These are phyloP conservation scores for Xylariomycetidae sp. DNA, from an alignment of 2,329 filamentous ascomycete genomes.

Conservation along the genomic window DNA sequence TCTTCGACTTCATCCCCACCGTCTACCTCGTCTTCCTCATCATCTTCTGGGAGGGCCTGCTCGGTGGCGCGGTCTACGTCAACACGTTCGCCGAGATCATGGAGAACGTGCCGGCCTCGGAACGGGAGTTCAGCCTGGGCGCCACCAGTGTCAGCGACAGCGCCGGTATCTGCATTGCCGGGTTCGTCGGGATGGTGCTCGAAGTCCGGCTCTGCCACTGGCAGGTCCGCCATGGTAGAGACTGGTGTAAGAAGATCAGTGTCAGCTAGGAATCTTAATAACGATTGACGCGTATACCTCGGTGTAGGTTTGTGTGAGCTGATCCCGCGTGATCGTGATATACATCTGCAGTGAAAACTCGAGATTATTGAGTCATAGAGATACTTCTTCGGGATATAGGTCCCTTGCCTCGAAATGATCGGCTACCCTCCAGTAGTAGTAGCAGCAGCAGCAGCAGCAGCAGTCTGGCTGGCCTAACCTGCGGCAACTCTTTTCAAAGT, in stretches of 20 bases:
- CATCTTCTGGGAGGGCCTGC: slow-evolving; percentile 89
- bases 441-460: too few relatives aligned
- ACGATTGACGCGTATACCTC: too few relatives aligned
- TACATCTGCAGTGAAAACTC: too few relatives aligned
- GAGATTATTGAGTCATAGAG: too few relatives aligned
- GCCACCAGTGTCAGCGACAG: slow-evolving; percentile 92
- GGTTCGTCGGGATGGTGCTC: slow-evolving; percentile 75
- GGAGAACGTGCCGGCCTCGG: slow-evolving; percentile 69
- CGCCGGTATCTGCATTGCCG: slow-evolving; percentile 82
- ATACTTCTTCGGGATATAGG: too few relatives aligned
- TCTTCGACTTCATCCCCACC: slow-evolving; percentile 76
- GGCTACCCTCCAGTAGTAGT: too few relatives aligned
- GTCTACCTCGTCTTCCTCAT: slow-evolving; percentile 83
- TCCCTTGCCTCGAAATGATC: too few relatives aligned
- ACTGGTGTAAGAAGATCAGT: slow-evolving; percentile 62
- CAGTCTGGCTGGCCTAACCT: too few relatives aligned
- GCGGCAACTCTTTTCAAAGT: too few relatives aligned
- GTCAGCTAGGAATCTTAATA: too few relatives aligned
- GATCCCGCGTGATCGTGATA: too few relatives aligned
- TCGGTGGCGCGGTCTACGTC: slow-evolving; percentile 91
- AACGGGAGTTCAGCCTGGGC: slow-evolving; percentile 86
- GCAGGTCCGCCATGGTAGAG: slow-evolving; percentile 75
- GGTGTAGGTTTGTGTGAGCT: too few relatives aligned
- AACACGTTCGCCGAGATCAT: slow-evolving; percentile 95
- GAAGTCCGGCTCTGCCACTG: slow-evolving; percentile 79